Conservation (phyloP, 2,329 filamentous ascomycete genomes). For the Tolypocladium capitatum region DNA sequence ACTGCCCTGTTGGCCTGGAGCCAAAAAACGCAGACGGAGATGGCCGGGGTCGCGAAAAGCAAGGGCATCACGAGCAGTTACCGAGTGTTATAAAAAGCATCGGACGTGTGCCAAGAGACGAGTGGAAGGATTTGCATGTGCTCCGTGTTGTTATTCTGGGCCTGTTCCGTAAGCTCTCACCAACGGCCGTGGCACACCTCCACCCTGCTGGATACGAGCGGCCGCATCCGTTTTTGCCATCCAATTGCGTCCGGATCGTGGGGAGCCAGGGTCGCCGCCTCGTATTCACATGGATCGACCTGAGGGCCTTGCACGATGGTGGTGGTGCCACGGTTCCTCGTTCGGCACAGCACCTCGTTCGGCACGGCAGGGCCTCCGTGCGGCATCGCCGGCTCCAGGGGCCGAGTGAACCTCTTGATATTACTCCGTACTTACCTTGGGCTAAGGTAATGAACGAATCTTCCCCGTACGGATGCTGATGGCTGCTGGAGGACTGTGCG, state of each 20-base stretch:
- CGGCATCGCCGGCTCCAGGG: not conserved
- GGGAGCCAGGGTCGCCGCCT: not conserved
- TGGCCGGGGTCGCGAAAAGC: not conserved
- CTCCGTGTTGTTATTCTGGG: not conserved
- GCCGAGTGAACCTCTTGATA: too few species aligned
- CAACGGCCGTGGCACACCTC: not conserved
- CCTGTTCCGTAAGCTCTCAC: not conserved
- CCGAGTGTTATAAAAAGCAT: not conserved
- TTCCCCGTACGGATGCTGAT: too few species aligned
- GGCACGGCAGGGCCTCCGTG: too few species aligned
- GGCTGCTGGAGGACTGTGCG: too few species aligned
- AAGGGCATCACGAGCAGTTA: not conserved
- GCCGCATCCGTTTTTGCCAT: not conserved
- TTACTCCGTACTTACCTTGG: too few species aligned
- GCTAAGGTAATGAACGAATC: too few species aligned
- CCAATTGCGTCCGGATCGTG: not conserved
- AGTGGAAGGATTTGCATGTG: not conserved
- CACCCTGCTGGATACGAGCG: conserved; percentile 1
- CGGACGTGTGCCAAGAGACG: not conserved
- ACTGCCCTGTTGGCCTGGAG: not conserved
- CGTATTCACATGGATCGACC: not conserved
- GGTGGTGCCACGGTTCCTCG: not conserved
- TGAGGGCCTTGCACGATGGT: not conserved
- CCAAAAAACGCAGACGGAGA: not conserved
- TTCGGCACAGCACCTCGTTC: too few species aligned